phyloP scores from a whole-genome alignment of 495 filamentous ascomycete genomes.

The Tuber melanosporum region DNA sequence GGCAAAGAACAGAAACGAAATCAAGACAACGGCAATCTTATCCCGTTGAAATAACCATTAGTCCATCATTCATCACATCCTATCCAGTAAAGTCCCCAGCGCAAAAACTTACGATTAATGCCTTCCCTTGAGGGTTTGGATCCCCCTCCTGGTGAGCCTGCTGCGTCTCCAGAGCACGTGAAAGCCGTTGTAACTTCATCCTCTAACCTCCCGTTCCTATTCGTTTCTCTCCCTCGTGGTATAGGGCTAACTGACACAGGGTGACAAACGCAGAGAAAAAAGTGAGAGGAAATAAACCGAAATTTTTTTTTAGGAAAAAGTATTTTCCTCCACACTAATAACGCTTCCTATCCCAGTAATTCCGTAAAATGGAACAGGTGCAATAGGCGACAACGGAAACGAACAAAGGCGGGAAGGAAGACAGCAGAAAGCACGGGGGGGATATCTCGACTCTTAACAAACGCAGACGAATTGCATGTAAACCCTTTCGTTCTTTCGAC shows the following conservation, averaged over 20 bases:
- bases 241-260: background rate
- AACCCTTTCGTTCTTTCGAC: background rate
- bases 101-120: slow-evolving; percentile 25
- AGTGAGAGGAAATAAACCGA: background rate
- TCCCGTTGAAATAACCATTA: background rate
- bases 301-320: background rate
- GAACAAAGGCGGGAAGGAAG: background rate
- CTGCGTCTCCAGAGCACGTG: background rate
- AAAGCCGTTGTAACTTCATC: background rate
- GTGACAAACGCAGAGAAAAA: background rate
- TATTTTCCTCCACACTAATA: background rate
- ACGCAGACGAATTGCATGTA: background rate
- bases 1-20: slow-evolving; percentile 33
- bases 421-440: background rate
- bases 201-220: background rate
- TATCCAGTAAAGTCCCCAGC: background rate
- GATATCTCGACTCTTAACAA: background rate
- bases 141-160: background rate
- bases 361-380: background rate
- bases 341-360: background rate
- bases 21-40: slow-evolving; percentile 37
- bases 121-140: slow-evolving; percentile 17
- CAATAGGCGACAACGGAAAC: background rate
- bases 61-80: background rate
- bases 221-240: background rate